phyloP scores from a whole-genome alignment of 805 yeast species.

The Zygoascus tannicola region DNA sequence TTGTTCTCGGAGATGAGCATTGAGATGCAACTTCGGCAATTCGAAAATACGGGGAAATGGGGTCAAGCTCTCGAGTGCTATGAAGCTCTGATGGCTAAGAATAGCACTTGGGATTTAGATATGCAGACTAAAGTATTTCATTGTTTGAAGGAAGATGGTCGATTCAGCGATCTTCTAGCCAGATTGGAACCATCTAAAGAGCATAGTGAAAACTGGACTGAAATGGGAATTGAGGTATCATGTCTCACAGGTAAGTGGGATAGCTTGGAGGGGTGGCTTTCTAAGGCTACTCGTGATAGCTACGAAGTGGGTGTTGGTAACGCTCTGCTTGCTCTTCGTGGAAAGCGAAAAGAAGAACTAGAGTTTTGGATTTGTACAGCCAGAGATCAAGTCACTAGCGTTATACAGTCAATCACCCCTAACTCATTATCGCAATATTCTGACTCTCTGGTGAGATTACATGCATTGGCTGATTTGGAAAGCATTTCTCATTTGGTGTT shows the following conservation, averaged over 20 bases:
- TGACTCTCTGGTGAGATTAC: constrained; percentile 43
- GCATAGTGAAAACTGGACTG: constrained; percentile 43
- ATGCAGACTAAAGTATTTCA: constrained; percentile 49
- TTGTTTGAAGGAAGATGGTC: constrained; percentile 67
- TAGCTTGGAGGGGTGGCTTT: constrained; percentile 50
- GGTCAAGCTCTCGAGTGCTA: constrained; percentile 78
- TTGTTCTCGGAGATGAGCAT: constrained; percentile 55
- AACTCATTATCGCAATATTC: constrained; percentile 45
- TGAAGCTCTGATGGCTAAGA: constrained; percentile 46
- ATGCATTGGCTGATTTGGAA: constrained; percentile 52
- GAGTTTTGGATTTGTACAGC: constrained; percentile 40
- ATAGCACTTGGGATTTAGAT: constrained; percentile 24
- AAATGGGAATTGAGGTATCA: constrained; percentile 68
- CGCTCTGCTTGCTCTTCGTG: constrained; percentile 41
- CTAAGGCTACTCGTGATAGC: constrained; percentile 42
- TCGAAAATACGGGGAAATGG: constrained; percentile 84
- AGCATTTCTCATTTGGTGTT: constrained; percentile 26
- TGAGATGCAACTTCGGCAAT: constrained; percentile 67
- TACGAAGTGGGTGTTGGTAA: constrained; percentile 58
- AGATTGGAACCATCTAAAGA: constrained; percentile 28
- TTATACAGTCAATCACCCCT: constrained; percentile 41
- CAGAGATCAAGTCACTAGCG: constrained; percentile 49
- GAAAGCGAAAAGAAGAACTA: constrained; percentile 30
- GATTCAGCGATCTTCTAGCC: constrained; percentile 55
- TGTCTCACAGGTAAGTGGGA: constrained; percentile 50